phyloP scores from a whole-genome alignment of 441 rosid genomes.

The Daphne laureola region DNA sequence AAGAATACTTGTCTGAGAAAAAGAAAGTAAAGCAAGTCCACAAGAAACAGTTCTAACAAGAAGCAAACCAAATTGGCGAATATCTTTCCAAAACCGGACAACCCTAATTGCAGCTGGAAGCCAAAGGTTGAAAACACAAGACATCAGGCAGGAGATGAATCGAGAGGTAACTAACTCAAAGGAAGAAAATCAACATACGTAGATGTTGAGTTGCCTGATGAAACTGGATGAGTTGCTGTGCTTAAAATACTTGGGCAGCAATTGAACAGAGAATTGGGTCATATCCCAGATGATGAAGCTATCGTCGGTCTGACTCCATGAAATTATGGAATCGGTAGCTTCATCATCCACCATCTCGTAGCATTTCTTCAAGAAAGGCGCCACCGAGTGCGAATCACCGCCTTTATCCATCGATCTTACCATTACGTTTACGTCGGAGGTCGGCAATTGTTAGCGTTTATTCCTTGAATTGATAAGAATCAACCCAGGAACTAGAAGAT shows the following conservation, averaged over 20 bases:
- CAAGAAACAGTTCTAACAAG: background rate
- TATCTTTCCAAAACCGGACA: background rate
- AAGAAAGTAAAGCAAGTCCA: background rate
- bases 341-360: conserved; percentile 86
- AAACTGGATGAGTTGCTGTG: conserved; percentile 85
- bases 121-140: background rate
- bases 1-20: too few species aligned
- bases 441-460: background rate
- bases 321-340: conserved; percentile 51
- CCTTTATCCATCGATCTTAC: conserved; percentile 55
- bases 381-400: conserved; percentile 23
- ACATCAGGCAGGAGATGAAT: conserved; percentile 1
- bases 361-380: conserved; percentile 82
- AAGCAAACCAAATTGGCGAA: too few species aligned
- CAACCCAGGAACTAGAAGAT: too few species aligned
- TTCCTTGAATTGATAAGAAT: background rate
- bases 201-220: conserved; percentile 88
- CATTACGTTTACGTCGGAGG: conserved; percentile 23
- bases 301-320: conserved; percentile 48
- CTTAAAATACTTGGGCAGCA: conserved; percentile 79
- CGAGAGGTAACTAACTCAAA: background rate
- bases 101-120: background rate
- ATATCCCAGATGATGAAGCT: conserved; percentile 61
- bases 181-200: conserved; percentile 36
- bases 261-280: conserved; percentile 54